Base-by-base conservation (phyloP, 2,329 filamentous ascomycete genomes). In the Verticillium longisporum region DNA sequence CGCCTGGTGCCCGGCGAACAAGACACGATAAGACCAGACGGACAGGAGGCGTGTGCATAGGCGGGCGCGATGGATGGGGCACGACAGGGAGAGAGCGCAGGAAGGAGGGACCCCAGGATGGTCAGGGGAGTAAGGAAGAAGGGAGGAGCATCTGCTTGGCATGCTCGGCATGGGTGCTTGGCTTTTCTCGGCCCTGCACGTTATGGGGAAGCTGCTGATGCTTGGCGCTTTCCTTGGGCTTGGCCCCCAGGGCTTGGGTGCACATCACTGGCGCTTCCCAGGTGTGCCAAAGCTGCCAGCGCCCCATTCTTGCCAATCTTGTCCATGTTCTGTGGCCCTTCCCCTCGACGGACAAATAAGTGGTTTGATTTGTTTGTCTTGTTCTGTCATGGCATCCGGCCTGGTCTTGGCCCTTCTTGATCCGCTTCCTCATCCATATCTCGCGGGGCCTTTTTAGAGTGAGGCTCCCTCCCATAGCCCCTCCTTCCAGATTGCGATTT, bases 141-240 rank as follows among this genome's bases (percentile, higher is more conserved):
- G 26, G 26, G 26, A 31, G 26, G 26, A 3, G 26, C 45, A 53
- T 18, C 45, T 53, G 26, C 56, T 58, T 58, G 56, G 56, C 56
- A 50, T 14, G 31, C 56, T 58, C 56, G 56, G 56, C 56, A 58
- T 37, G 56, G 45, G 32, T 58, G 56, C 56, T 58, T 58, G 56
- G 56, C 56, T 34, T 41, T 33, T 21, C 45, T 53, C 21, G 45
- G 55, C 55, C 9, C 34, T 56, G 26, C 26, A 13, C 9, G 55
- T 56, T 33, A 15, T 56, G 55, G 55, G 45, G 45, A 10, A 18
- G 7, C 45, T 26, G 45, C n/a, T 53, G 15, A 45, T 57, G 57
- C 57, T 56, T 61, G 57, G 60, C 61, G 45, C 45, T 53, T 21
- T 10, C 18, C 45, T 53, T 26, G n/a, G 45, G 45, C 45, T 53